Evolutionary conservation across 805 yeast species (phyloP), one percentile per base, ranked within the genome.

Genomic region (Metschnikowia lochheadii): DNA sequence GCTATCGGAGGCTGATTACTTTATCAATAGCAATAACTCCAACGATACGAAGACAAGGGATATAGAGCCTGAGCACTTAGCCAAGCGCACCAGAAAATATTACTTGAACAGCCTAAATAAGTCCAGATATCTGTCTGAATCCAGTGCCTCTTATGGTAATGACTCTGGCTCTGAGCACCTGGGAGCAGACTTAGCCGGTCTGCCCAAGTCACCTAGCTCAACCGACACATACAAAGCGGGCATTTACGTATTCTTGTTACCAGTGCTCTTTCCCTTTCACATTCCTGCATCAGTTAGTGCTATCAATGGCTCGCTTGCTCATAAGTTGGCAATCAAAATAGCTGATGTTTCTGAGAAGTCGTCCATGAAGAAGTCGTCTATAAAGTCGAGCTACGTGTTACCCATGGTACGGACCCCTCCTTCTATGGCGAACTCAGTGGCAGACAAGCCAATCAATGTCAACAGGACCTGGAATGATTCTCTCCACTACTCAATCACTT

Each of bases 361-460:
- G 40, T 66, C 59, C 52, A 15, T 44, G 46, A 54, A 78, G 13
- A 69, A 69, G 49, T 63, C 68, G 17, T 75, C 67, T 48, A 61
- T 64, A 4, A 59, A 63, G 32, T 65, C 69, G 2, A 45, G 44
- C 32, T 71, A 63, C 52, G 61, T 69, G 39, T 59, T 80, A 33
- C 83, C 83, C 2, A 74, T 77, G 66, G 76, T 79, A 7, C 64
- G 84, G 48, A 68, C 80, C 1, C 84, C 84, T 1, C 84, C 84
- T 0, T 76, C 81, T 5, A 76, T 77, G 62, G 82, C 83, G 2
- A 76, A 79, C 34, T 76, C 82, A 3, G 77, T 80, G 6, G 72
- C 81, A 5, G 85, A 86, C 61, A 87, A 85, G 61, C 89, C 95
- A 0, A 79, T 87, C 15, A 86, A 83, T 63, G 89, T 87, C 34